Evolutionary conservation across 192 early-diverging fungal genomes (phyloP).

Genomic region (Polychytrium aggregatum): DNA sequence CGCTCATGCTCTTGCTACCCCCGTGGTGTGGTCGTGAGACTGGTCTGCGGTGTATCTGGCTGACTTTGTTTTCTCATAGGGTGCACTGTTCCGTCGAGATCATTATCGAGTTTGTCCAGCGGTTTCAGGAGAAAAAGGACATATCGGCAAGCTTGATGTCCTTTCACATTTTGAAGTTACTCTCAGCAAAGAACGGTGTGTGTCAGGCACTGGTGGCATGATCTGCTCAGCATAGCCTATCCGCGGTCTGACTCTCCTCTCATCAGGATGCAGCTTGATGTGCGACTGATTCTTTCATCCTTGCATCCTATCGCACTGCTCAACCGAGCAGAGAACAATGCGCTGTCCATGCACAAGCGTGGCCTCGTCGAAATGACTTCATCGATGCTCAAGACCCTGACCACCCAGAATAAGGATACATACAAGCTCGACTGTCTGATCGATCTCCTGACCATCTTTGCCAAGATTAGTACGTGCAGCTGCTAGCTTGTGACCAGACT

Average conservation of each 20-base stretch:
- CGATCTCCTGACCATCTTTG: slow-evolving; percentile 19
- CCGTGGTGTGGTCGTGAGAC: no score
- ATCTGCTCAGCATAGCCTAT: no score
- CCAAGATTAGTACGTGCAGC: slow-evolving; percentile 17
- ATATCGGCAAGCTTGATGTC: slow-evolving; percentile 11
- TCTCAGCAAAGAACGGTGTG: slow-evolving; percentile 26
- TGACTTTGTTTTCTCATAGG: no score
- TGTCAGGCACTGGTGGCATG: no score
- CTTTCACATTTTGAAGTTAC: slow-evolving; percentile 19
- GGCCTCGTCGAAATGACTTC: slow-evolving; percentile 15
- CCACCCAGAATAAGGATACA: slow-evolving; percentile 1
- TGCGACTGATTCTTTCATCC: no score
- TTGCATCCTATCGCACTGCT: no score
- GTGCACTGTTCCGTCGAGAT: slow-evolving; percentile 23
- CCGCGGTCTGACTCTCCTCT: no score
- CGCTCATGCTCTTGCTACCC: no score
- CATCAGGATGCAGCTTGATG: no score
- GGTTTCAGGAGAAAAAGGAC: slow-evolving; percentile 28
- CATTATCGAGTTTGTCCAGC: slow-evolving; percentile 15
- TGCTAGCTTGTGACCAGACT: neutral
- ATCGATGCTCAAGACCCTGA: slow-evolving; percentile 7
- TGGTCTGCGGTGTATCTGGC: no score
- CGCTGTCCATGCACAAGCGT: slow-evolving; percentile 23
- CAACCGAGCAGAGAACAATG: slow-evolving; percentile 19
- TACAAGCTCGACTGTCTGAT: slow-evolving; percentile 14